phyloP scores from a whole-genome alignment of 129 eudicot genomes.

The Flaveria linearis region DNA sequence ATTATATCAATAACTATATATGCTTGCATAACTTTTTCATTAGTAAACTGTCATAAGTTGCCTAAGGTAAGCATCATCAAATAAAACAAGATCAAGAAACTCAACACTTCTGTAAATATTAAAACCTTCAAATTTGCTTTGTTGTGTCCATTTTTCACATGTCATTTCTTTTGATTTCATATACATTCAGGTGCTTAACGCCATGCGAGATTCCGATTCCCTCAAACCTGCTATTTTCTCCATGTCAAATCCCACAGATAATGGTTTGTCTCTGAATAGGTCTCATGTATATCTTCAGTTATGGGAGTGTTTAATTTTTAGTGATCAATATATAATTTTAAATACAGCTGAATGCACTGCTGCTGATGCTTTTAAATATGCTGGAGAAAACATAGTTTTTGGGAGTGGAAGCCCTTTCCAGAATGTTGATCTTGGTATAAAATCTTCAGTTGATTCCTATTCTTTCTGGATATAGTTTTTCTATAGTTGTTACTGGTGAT shows the following conservation, averaged over 20 bases:
- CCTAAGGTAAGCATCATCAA: neutral
- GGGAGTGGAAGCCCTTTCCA: slow-evolving; percentile 98
- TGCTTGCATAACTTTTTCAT: neutral
- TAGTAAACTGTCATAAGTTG: neutral
- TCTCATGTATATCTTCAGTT: neutral
- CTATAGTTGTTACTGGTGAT: neutral
- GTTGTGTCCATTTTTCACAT: neutral
- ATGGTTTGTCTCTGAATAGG: slow-evolving; percentile 54
- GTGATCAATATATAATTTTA: slow-evolving; percentile 25
- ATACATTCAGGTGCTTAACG: slow-evolving; percentile 71
- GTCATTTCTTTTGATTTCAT: slow-evolving; percentile 16
- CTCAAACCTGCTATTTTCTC: slow-evolving; percentile 92
- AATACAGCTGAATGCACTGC: slow-evolving; percentile 96
- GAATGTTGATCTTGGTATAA: slow-evolving; percentile 81
- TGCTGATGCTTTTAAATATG: slow-evolving; percentile 83
- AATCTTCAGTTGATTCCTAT: neutral
- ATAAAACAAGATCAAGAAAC: slow-evolving; percentile 7
- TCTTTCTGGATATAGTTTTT: slow-evolving; percentile 3
- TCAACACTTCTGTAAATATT: neutral
- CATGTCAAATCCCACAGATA: slow-evolving; percentile 96
- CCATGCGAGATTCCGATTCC: slow-evolving; percentile 84
- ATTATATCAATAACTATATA: neutral
- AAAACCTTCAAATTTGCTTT: neutral
- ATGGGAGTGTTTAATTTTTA: neutral
- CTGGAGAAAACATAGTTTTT: slow-evolving; percentile 85